Evolutionary conservation across 192 early-diverging fungal genomes (phyloP).

Genomic region (Backusella mclennaniae): DNA sequence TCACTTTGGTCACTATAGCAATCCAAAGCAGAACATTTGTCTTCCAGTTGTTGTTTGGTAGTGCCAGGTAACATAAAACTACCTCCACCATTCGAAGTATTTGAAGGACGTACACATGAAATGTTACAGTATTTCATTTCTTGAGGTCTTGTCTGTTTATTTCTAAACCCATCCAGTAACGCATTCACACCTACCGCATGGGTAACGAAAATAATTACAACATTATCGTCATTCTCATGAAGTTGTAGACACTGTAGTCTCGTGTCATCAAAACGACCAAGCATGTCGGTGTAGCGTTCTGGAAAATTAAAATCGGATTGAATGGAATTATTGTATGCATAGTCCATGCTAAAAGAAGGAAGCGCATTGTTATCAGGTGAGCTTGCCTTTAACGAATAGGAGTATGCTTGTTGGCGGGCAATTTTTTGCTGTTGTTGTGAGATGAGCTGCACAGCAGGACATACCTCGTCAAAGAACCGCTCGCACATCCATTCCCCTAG

Average conservation of each 20-base stretch:
- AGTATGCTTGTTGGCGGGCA: slow-evolving; percentile 20
- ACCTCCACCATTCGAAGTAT: not conserved
- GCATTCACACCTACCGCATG: slow-evolving; percentile 38
- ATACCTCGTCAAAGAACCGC: slow-evolving; percentile 31
- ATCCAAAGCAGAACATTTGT: not conserved
- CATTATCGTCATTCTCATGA: not conserved
- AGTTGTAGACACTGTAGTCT: slow-evolving; percentile 4
- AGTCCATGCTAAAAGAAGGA: slow-evolving; percentile 23
- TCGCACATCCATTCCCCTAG: slow-evolving; percentile 42
- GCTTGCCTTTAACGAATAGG: slow-evolving; percentile 9
- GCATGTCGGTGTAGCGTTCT: slow-evolving; percentile 29
- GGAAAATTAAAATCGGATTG: slow-evolving; percentile 30
- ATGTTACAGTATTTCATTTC: slow-evolving; percentile 21
- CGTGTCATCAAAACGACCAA: slow-evolving; percentile 26
- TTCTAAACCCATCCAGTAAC: slow-evolving; percentile 28
- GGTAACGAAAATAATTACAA: slow-evolving; percentile 26
- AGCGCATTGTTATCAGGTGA: not conserved
- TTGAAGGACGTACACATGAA: not conserved
- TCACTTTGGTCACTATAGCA: slow-evolving; percentile 19
- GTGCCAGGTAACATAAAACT: not conserved
- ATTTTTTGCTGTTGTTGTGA: slow-evolving; percentile 27
- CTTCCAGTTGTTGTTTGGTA: not conserved
- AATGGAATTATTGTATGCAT: slow-evolving; percentile 6
- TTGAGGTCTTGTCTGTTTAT: slow-evolving; percentile 18
- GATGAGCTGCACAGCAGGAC: slow-evolving; percentile 24